Evolutionary conservation across 106 monocot species (phyloP), one percentile per base, ranked within the genome.

Genomic region (Platanthera guangdongensis): DNA sequence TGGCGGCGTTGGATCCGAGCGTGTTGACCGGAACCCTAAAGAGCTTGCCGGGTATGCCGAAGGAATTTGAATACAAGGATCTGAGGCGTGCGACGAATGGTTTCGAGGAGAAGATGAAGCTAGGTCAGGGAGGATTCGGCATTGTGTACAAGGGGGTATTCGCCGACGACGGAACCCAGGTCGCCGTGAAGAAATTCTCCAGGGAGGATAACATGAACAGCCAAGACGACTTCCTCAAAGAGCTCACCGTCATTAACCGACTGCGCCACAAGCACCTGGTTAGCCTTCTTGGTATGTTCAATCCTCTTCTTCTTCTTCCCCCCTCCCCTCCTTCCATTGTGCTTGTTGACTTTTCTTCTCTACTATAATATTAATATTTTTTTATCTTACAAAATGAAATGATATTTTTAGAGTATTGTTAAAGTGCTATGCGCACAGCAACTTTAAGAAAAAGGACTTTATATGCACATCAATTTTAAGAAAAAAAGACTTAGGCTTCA

Each of bases 241-340:
- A 99, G 80, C 91, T 99, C 76, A 92, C 84, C 64, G 92, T 94
- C 78, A 99, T 99, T 81, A 97, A 97, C 64, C 82, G 89, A 21
- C 93, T 97, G 76, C 80, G 93, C n/a, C 93, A 93, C 75, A 82
- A 76, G 68, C 78, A 93, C 63, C 86, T 99, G 32, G 94, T 99
- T 74, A 80, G 72, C 2, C 85, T 99, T 8, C 62, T 88, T 51
- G 94, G 94, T 96, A 71, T 67, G 57, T 65, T 81, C 22, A 25
- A 11, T 69, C 13, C 19, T 39, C 12, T 13, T 76, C 30, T 14
- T 8, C 39, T 15, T 55, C 71, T 15, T 46, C 6, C 48, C 25
- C 52, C 5, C 11, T 51, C 9, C 12, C 19, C 12, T 4, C 11
- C 47, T 71, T 78, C 39, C 51, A 55, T 68, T 69, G 25, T 46